These are phyloP conservation scores for Septoria petroselini DNA, from an alignment of 2,329 filamentous ascomycete genomes.

Conservation along the genomic window DNA sequence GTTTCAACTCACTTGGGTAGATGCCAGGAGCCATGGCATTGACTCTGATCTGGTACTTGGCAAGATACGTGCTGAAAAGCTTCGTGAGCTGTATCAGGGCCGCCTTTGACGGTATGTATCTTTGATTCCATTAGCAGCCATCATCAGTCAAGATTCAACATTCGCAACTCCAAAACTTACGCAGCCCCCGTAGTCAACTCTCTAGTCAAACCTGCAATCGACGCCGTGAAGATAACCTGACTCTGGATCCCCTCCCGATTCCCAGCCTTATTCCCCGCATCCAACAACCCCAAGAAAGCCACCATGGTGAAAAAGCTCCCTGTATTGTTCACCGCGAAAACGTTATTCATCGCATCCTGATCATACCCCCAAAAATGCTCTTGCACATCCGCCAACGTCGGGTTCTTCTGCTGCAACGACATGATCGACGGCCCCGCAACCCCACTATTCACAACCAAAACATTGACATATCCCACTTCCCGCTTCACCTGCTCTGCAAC, in stretches of 20 bases:
- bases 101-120: slow-evolving; percentile 46
- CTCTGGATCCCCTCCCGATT: slow-evolving; percentile 41
- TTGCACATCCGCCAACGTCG: slow-evolving; percentile 9
- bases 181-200: slow-evolving; percentile 18
- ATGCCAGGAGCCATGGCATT: slow-evolving; percentile 47
- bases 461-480: slow-evolving; percentile 35
- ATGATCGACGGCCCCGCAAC: background rate
- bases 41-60: slow-evolving; percentile 45
- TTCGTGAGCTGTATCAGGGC: slow-evolving; percentile 46
- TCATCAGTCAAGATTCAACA: no score
- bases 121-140: background rate
- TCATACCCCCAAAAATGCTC: slow-evolving; percentile 14
- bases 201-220: slow-evolving; percentile 43
- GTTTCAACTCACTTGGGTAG: slow-evolving; percentile 16
- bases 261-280: slow-evolving; percentile 44
- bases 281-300: slow-evolving; percentile 46
- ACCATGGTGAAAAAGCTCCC: slow-evolving; percentile 45
- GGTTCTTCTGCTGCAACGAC: background rate
- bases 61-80: slow-evolving; percentile 42
- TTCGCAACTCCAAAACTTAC: no score
- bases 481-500: slow-evolving; percentile 40
- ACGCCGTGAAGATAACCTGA: slow-evolving; percentile 47
- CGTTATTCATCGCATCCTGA: slow-evolving; percentile 22
- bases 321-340: slow-evolving; percentile 45
- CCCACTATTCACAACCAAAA: slow-evolving; percentile 13